Evolutionary conservation across 2,329 filamentous ascomycete genomes (phyloP).

Genomic region (Ascochyta lentis): DNA sequence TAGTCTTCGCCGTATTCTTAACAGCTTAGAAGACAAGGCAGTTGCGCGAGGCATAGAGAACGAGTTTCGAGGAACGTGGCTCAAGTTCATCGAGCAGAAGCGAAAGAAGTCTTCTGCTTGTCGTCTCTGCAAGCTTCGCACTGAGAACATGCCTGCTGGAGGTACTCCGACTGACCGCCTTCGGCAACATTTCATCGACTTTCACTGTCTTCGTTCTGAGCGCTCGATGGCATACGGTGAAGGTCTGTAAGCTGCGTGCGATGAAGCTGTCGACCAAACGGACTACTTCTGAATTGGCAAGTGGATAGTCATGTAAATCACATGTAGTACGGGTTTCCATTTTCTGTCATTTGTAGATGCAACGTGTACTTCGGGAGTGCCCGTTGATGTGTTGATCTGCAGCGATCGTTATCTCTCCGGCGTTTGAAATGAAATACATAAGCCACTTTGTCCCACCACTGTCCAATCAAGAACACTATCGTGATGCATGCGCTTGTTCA

Average conservation of each 20-base stretch:
- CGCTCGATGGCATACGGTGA: background rate
- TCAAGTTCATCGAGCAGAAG: conserved; percentile 8
- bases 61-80: conserved; percentile 7
- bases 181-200: conserved; percentile 7
- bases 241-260: background rate
- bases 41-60: conserved; percentile 8
- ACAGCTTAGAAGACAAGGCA: conserved; percentile 12
- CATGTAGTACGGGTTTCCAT: too few relatives aligned
- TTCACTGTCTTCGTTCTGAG: conserved; percentile 2
- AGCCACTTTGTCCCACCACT: background rate
- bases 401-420: conserved; percentile 12
- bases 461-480: conserved; percentile 9
- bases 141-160: conserved; percentile 6
- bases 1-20: background rate
- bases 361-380: conserved; percentile 17
- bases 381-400: conserved; percentile 12
- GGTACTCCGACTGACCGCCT: conserved; percentile 8
- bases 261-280: too few relatives aligned
- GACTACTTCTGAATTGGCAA: too few relatives aligned
- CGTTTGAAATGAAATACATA: background rate
- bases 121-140: conserved; percentile 13
- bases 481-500: conserved; percentile 9
- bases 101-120: conserved; percentile 13
- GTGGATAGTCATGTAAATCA: too few relatives aligned
- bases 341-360: background rate